Percentiles rank a stretch among this genome's conserved stretches.
Conservation (phyloP, 345 rosid genomes). For the Durio zibethinus region DNA sequence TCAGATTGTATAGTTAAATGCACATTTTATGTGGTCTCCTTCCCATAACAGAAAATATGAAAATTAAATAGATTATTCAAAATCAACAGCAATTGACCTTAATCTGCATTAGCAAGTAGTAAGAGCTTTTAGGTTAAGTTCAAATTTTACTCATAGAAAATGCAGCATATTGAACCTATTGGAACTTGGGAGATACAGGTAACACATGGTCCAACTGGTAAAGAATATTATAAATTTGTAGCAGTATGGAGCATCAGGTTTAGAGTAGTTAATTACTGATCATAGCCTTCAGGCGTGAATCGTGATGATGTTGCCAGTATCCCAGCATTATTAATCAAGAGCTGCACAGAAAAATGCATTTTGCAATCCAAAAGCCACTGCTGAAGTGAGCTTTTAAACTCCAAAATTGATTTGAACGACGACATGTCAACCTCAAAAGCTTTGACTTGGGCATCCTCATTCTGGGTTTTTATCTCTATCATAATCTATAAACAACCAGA, state of each 20-base stretch:
- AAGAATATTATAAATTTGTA: neutral
- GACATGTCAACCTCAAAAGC: slow-evolving; percentile 70
- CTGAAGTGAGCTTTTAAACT: slow-evolving; percentile 60
- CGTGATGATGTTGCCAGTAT: slow-evolving; percentile 67
- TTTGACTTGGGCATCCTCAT: slow-evolving; percentile 52
- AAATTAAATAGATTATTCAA: neutral
- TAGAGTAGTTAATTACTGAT: slow-evolving; percentile 44
- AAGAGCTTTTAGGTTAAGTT: neutral
- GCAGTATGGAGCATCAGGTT: neutral
- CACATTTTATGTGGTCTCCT: neutral
- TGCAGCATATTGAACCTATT: neutral
- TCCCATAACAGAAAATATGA: neutral
- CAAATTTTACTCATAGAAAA: slow-evolving; percentile 4
- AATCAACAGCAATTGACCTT: neutral
- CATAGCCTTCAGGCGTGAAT: slow-evolving; percentile 70
- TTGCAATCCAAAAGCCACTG: slow-evolving; percentile 69
- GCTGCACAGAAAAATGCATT: slow-evolving; percentile 76
- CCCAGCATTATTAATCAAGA: slow-evolving; percentile 91
- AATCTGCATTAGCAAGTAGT: neutral
- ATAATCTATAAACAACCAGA: slow-evolving; percentile 44
- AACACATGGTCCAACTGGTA: neutral
- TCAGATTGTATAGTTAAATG: neutral
- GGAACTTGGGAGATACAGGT: neutral
- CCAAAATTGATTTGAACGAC: slow-evolving; percentile 58
- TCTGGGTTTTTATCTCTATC: slow-evolving; percentile 40